Conservation (phyloP, 1,284 basidiomycete species). For the Erythrobasidium hasegawianum region DNA sequence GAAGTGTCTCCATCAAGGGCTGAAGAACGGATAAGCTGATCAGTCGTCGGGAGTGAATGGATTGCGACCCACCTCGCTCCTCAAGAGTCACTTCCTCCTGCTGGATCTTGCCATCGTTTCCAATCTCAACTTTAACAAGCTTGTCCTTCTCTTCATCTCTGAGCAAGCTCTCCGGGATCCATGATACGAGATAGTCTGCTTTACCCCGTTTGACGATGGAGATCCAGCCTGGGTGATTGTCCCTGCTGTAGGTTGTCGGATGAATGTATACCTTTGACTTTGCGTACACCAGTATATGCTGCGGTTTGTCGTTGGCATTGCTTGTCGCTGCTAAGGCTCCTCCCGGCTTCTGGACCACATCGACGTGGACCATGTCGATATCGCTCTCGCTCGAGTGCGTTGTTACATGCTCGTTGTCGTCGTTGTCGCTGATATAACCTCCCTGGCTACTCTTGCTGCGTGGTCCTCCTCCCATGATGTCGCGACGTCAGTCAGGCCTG, state of each 20-base stretch:
- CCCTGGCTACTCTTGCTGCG: background rate
- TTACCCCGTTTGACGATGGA: conserved; percentile 70
- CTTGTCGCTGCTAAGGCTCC: background rate
- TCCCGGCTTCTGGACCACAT: conserved; percentile 1
- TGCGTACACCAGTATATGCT: conserved; percentile 65
- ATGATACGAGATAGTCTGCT: conserved; percentile 65
- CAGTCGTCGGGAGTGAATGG: background rate
- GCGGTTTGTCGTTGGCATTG: background rate
- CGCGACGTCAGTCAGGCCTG: background rate
- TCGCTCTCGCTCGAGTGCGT: conserved; percentile 29
- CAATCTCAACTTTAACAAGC: conserved; percentile 72
- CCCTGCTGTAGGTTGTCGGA: conserved; percentile 81
- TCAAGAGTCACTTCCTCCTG: conserved; percentile 53
- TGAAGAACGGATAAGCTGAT: background rate
- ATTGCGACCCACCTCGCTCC: conserved; percentile 61
- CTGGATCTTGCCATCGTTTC: conserved; percentile 45
- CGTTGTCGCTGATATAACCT: background rate
- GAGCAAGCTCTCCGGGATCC: conserved; percentile 76
- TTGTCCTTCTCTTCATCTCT: conserved; percentile 77
- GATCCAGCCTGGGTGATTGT: conserved; percentile 90
- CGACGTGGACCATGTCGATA: conserved; percentile 17
- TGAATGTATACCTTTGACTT: conserved; percentile 92
- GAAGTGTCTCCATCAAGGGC: too few species aligned
- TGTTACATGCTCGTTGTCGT: conserved; percentile 20
- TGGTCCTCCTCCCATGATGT: conserved; percentile 1